phyloP scores from a whole-genome alignment of 169 alveolate species.

The Plasmodium knowlesi region DNA sequence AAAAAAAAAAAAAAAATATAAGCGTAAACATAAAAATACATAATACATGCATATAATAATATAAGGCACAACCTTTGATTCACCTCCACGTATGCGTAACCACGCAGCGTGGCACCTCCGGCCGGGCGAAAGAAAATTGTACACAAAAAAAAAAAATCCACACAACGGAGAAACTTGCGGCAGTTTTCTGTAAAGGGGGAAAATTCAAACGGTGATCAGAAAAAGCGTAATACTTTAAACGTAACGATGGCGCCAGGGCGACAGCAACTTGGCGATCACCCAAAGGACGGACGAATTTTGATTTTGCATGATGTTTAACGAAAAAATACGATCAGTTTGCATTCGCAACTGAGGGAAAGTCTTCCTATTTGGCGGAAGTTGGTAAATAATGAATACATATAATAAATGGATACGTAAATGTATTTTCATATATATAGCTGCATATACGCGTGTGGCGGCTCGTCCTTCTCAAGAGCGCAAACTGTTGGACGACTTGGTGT shows the following conservation, averaged over 20 bases:
- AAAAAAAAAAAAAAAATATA: too few relatives aligned
- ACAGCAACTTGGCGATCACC: background rate
- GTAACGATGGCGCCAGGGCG: background rate
- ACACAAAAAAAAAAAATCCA: background rate
- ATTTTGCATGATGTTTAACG: background rate
- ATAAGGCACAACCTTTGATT: background rate
- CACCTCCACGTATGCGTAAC: background rate
- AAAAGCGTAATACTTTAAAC: background rate
- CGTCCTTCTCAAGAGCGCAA: background rate
- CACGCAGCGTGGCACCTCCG: background rate
- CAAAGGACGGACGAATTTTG: background rate
- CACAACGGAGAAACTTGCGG: background rate
- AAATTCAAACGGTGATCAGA: background rate
- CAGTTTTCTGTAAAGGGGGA: background rate
- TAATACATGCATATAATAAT: background rate
- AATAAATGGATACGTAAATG: background rate
- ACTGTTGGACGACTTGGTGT: background rate
- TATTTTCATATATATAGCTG: background rate
- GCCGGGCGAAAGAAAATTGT: background rate
- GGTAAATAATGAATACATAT: background rate
- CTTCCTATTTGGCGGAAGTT: background rate
- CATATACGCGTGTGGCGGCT: background rate
- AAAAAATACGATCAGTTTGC: background rate
- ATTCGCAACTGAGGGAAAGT: background rate
- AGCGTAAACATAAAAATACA: too few relatives aligned